phyloP scores from a whole-genome alignment of 2,329 filamentous ascomycete genomes.

The Nannizziopsis barbatae region DNA sequence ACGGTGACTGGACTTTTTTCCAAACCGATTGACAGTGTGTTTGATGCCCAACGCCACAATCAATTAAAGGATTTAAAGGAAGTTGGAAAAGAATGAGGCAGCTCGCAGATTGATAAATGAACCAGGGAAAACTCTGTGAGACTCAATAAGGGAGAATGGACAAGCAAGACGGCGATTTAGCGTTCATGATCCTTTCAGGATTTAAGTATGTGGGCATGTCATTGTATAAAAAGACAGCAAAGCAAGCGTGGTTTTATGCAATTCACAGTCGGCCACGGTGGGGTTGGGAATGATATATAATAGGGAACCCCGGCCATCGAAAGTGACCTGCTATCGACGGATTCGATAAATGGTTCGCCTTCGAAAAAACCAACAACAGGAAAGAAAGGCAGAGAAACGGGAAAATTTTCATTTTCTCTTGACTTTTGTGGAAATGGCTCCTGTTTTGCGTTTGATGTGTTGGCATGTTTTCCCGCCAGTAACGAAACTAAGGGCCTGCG shows the following conservation, averaged over 20 bases:
- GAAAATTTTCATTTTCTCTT: constrained; percentile 4
- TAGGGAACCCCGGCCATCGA: constrained; percentile 12
- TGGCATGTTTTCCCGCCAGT: constrained; percentile 81
- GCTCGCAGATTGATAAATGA: constrained; percentile 14
- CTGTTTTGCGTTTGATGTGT: constrained; percentile 53
- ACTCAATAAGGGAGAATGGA: constrained; percentile 9
- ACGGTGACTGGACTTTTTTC: background rate
- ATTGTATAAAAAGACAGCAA: constrained; percentile 15
- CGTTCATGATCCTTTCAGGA: constrained; percentile 1
- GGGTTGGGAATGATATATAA: constrained; percentile 21
- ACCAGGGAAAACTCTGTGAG: constrained; percentile 9
- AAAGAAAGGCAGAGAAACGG: constrained; percentile 4
- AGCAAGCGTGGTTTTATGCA: constrained; percentile 22
- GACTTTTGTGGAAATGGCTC: constrained; percentile 8
- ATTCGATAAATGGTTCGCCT: constrained; percentile 9
- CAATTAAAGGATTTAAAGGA: constrained; percentile 11
- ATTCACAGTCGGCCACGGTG: constrained; percentile 17
- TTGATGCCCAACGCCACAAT: constrained; percentile 14
- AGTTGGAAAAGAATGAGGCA: constrained; percentile 13
- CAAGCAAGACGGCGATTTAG: constrained; percentile 8
- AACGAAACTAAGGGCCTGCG: constrained; percentile 52
- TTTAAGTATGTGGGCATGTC: constrained; percentile 11
- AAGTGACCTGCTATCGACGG: constrained; percentile 5
- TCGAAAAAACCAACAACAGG: constrained; percentile 3
- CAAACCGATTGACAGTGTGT: constrained; percentile 8